Evolutionary conservation across 371 early-diverging fungal genomes (phyloP).

Genomic region (Lichtheimia corymbifera): DNA sequence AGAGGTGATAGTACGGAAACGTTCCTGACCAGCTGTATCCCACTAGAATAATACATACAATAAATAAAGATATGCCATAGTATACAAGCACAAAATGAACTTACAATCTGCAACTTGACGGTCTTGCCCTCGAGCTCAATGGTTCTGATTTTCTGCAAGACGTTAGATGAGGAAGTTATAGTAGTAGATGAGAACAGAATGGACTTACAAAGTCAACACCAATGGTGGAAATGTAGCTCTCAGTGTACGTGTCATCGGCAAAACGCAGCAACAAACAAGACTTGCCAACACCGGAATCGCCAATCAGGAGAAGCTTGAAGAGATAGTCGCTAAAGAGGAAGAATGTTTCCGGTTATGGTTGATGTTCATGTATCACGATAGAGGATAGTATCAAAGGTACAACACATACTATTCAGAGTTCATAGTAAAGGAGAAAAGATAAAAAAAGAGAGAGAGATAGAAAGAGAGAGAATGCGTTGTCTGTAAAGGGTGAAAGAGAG

Average conservation of each 20-base stretch:
- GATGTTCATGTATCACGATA: neutral
- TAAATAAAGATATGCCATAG: neutral
- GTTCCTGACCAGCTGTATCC: slow-evolving; percentile 99
- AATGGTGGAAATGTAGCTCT: slow-evolving; percentile 98
- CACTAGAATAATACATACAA: slow-evolving; percentile 50
- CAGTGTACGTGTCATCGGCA: slow-evolving; percentile 98
- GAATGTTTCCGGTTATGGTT: neutral
- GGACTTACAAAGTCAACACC: slow-evolving; percentile 93
- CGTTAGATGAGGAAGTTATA: no score
- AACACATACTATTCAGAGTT: slow-evolving; percentile 11
- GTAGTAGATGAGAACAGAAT: no score
- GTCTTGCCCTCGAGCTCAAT: slow-evolving; percentile 97
- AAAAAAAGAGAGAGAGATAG: neutral
- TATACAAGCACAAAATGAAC: slow-evolving; percentile 9
- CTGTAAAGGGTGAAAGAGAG: neutral
- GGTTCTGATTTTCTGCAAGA: slow-evolving; percentile 94
- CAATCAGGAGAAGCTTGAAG: slow-evolving; percentile 98
- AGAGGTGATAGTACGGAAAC: slow-evolving; percentile 98
- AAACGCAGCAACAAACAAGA: slow-evolving; percentile 97
- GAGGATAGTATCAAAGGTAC: neutral
- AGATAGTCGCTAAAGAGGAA: slow-evolving; percentile 81
- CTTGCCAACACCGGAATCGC: slow-evolving; percentile 99
- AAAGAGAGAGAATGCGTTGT: neutral
- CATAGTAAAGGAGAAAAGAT: slow-evolving; percentile 1
- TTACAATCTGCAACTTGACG: slow-evolving; percentile 97